These are phyloP conservation scores for Fusarium liriodendri DNA, from an alignment of 2,329 filamentous ascomycete genomes.

Conservation along the genomic window DNA sequence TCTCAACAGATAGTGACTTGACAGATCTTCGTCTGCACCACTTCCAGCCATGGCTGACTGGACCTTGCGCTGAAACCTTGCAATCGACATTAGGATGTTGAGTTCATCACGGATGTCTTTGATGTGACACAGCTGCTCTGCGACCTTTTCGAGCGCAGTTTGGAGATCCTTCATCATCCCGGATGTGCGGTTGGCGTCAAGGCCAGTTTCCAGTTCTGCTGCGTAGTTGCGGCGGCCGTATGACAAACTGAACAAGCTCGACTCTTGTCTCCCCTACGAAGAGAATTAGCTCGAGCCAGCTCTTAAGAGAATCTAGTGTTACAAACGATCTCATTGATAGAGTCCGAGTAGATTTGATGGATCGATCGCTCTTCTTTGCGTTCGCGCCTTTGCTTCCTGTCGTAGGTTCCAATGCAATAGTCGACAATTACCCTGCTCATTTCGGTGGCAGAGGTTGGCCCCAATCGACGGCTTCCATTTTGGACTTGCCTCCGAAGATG, in stretches of 20 bases:
- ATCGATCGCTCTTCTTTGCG: neutral
- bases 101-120: slow-evolving; percentile 40
- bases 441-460: neutral
- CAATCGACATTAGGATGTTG: slow-evolving; percentile 31
- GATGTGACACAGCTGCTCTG: slow-evolving; percentile 1
- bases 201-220: neutral
- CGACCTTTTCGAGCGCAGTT: accelerated
- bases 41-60: neutral
- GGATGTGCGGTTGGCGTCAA: neutral
- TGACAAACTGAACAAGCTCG: neutral
- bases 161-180: neutral
- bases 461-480: neutral
- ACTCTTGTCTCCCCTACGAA: neutral
- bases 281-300: accelerated
- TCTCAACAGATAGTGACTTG: accelerated
- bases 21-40: accelerated
- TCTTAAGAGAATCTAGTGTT: accelerated
- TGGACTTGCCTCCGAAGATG: neutral
- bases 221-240: accelerated
- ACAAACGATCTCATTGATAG: neutral
- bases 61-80: slow-evolving; percentile 2
- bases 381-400: neutral
- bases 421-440: slow-evolving; percentile 28
- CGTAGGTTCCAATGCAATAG: slow-evolving; percentile 23
- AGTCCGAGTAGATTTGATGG: neutral